Conservation (phyloP, 495 filamentous ascomycete species). For the Tuber melanosporum region DNA sequence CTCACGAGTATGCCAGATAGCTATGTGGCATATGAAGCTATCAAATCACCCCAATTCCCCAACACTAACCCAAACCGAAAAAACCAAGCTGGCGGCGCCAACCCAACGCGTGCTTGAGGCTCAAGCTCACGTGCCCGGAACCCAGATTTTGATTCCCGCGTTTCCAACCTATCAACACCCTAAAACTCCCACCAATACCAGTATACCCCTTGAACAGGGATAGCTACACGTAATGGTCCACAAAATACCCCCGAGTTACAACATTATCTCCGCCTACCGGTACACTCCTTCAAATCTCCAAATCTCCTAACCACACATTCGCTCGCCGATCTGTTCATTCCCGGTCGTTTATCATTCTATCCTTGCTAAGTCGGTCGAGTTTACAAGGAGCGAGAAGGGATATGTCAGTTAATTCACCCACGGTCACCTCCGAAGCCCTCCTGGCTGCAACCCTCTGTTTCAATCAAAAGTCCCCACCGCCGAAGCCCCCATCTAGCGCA, state of each 20-base stretch:
- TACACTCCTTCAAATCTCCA: neutral
- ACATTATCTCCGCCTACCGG: neutral
- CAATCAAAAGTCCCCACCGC: slow-evolving; percentile 12
- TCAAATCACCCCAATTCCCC: neutral
- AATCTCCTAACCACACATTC: neutral
- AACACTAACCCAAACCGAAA: neutral
- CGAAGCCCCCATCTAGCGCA: neutral
- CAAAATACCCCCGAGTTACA: neutral
- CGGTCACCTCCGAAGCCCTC: slow-evolving; percentile 15
- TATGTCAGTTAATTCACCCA: neutral
- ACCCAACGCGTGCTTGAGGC: neutral
- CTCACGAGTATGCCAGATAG: neutral
- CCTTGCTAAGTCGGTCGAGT: neutral
- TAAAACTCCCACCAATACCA: neutral
- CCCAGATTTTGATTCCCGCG: neutral
- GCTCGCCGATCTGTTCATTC: neutral
- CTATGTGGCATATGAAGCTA: neutral
- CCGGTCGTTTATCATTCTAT: neutral
- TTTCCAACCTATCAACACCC: neutral
- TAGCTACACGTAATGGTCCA: neutral
- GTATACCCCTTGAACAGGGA: neutral
- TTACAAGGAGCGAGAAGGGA: neutral
- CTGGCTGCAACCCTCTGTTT: slow-evolving; percentile 33
- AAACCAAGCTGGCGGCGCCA: neutral
- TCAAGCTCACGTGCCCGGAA: neutral